These are phyloP conservation scores for Fusarium sp. DNA, from an alignment of 2,329 filamentous ascomycete genomes.

Conservation along the genomic window DNA sequence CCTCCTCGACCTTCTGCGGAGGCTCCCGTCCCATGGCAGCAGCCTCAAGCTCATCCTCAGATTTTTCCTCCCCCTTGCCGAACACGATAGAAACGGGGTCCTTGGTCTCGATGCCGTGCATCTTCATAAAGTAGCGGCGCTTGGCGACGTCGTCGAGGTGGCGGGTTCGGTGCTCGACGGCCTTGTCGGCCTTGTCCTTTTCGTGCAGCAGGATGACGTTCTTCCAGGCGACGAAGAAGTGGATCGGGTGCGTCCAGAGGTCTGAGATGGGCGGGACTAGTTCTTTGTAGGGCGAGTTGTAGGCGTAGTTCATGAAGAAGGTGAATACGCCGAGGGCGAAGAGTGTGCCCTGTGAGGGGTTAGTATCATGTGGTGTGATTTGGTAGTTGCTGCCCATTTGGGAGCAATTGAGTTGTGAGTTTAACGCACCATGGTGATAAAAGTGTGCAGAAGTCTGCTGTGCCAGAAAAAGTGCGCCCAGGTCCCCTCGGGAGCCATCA, in stretches of 20 bases:
- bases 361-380: slow-evolving; percentile 11
- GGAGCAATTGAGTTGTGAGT: neutral
- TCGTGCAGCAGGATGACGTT: slow-evolving; percentile 83
- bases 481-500: slow-evolving; percentile 87
- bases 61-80: slow-evolving; percentile 52
- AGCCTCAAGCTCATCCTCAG: slow-evolving; percentile 53
- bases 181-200: slow-evolving; percentile 75
- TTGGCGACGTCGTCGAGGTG: slow-evolving; percentile 89
- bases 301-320: slow-evolving; percentile 82
- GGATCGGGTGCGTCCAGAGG: slow-evolving; percentile 76
- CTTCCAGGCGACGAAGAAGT: slow-evolving; percentile 72
- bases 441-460: slow-evolving; percentile 80
- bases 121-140: slow-evolving; percentile 85
- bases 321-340: slow-evolving; percentile 77
- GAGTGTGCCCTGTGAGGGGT: slow-evolving; percentile 68
- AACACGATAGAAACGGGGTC: slow-evolving; percentile 64
- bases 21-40: slow-evolving; percentile 53
- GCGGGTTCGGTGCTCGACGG: slow-evolving; percentile 77
- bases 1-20: slow-evolving; percentile 41
- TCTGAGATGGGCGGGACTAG: slow-evolving; percentile 79
- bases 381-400: neutral
- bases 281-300: slow-evolving; percentile 82
- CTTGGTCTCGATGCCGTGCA: slow-evolving; percentile 81
- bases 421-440: slow-evolving; percentile 81
- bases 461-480: slow-evolving; percentile 89